These are phyloP conservation scores for Begonia loranthoides DNA, from an alignment of 306 rosid genomes.

Conservation along the genomic window DNA sequence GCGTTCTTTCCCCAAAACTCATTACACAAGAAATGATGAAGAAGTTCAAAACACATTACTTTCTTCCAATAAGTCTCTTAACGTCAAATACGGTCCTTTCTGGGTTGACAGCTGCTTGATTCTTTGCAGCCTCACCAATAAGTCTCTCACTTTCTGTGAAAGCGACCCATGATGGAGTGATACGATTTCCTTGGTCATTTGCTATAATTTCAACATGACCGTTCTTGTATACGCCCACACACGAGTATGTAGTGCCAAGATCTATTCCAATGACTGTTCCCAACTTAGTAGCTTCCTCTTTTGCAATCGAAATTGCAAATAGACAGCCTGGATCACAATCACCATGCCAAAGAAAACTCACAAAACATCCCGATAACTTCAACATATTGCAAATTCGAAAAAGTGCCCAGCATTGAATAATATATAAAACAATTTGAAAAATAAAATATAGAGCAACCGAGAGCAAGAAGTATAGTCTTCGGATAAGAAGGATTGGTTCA, in stretches of 20 bases:
- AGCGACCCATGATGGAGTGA: conserved; percentile 97
- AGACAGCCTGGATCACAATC: conserved; percentile 41
- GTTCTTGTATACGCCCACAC: conserved; percentile 95
- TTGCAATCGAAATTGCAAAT: conserved; percentile 68
- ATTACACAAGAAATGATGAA: not conserved
- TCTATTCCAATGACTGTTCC: conserved; percentile 97
- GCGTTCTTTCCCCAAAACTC: no score
- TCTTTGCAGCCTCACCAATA: conserved; percentile 99
- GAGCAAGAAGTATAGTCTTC: not conserved
- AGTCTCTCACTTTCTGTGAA: conserved; percentile 80
- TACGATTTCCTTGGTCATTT: conserved; percentile 97
- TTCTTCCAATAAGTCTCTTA: conserved; percentile 94
- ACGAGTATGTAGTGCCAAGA: conserved; percentile 92
- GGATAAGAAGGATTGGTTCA: no score
- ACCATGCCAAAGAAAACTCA: not conserved
- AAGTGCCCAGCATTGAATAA: not conserved
- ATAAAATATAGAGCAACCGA: not conserved
- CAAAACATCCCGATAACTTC: not conserved
- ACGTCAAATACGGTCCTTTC: conserved; percentile 97
- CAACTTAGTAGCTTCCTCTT: conserved; percentile 78
- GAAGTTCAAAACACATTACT: conserved; percentile 27
- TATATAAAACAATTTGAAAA: not conserved
- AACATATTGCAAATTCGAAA: not conserved
- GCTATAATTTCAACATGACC: conserved; percentile 99
- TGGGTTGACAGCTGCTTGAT: conserved; percentile 89